Conservation (phyloP, 2,329 filamentous ascomycete species). For the Didymella lethalis region DNA sequence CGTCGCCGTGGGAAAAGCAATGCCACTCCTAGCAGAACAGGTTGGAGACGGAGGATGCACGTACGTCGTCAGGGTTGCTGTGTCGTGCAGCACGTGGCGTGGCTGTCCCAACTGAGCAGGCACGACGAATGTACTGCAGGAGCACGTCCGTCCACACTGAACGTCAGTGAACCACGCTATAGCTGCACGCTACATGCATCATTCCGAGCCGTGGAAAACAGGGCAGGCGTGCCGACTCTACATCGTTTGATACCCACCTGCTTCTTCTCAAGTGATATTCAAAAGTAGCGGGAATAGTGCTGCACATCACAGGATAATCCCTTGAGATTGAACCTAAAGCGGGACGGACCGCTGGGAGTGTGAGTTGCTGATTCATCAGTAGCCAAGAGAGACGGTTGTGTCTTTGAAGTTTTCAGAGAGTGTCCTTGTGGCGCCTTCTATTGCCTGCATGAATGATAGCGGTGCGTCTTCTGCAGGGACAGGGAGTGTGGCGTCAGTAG, state of each 20-base stretch:
- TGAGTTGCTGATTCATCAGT: neutral
- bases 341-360: slow-evolving; percentile 6
- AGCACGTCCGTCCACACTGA: neutral
- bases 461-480: neutral
- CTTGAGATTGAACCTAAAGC: neutral
- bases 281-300: neutral
- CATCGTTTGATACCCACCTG: neutral
- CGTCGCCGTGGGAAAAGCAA: neutral
- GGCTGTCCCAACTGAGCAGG: neutral
- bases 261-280: neutral
- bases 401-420: neutral
- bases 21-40: neutral
- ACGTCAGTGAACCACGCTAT: neutral
- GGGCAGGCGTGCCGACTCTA: neutral
- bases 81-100: neutral
- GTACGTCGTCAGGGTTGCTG: neutral
- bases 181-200: neutral
- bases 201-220: neutral
- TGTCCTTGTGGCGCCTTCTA: neutral
- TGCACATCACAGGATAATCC: neutral
- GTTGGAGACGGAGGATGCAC: neutral
- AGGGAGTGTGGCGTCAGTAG: neutral
- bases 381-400: neutral
- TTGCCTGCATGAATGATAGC: neutral
- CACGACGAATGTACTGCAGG: slow-evolving; percentile 1